These are phyloP conservation scores for Chrysoporthe cubensis DNA, from an alignment of 2,329 filamentous ascomycete species.

Conservation along the genomic window DNA sequence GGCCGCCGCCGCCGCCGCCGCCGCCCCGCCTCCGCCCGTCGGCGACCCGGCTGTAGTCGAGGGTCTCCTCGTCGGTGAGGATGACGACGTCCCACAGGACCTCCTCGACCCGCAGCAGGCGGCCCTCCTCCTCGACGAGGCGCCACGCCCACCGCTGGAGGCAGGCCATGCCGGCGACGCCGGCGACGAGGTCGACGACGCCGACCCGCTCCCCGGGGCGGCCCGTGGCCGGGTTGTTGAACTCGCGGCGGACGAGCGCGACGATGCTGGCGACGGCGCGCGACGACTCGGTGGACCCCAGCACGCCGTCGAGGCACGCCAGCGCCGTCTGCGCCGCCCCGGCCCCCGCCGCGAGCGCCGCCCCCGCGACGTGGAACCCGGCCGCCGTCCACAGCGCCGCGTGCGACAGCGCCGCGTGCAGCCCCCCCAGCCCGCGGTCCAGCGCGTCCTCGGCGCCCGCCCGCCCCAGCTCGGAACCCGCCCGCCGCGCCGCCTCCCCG, in stretches of 20 bases:
- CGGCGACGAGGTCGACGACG: conserved; percentile 63
- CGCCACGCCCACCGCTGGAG: conserved; percentile 61
- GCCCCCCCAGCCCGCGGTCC: conserved; percentile 57
- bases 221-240: conserved; percentile 65
- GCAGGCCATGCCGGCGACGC: conserved; percentile 64
- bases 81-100: conserved; percentile 71
- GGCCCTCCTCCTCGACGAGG: conserved; percentile 53
- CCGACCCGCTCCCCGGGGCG: conserved; percentile 62
- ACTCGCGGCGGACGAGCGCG: conserved; percentile 65
- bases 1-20: conserved; percentile 31
- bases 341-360: conserved; percentile 57
- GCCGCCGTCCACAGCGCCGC: conserved; percentile 65
- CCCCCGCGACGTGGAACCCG: conserved; percentile 61
- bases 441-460: conserved; percentile 60
- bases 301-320: conserved; percentile 64
- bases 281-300: conserved; percentile 72
- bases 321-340: conserved; percentile 62
- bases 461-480: conserved; percentile 51
- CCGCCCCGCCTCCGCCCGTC: conserved; percentile 31
- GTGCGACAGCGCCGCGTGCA: conserved; percentile 61
- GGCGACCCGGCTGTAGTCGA: conserved; percentile 49
- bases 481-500: conserved; percentile 50
- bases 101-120: conserved; percentile 55
- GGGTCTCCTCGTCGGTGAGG: conserved; percentile 59
- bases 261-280: conserved; percentile 70